Evolutionary conservation across 306 rosid species (phyloP).

Genomic region (Vigna radiata): DNA sequence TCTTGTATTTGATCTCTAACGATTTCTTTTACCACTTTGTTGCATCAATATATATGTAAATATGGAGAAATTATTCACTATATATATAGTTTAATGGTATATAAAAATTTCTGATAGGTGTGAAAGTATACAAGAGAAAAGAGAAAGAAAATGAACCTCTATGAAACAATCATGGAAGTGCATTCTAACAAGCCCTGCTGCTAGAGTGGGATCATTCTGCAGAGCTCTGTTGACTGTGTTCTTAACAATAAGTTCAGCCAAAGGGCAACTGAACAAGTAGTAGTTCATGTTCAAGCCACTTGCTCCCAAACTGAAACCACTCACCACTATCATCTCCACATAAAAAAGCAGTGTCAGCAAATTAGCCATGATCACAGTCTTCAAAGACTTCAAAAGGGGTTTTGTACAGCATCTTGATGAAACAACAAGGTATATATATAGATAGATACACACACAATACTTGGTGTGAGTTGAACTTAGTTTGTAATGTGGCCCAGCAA

Average conservation of each 20-base stretch:
- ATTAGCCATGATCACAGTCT: slow-evolving; percentile 40
- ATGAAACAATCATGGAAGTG: slow-evolving; percentile 83
- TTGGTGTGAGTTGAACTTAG: slow-evolving; percentile 19
- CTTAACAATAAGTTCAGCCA: slow-evolving; percentile 59
- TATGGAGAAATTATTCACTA: too few species aligned
- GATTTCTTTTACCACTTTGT: neutral
- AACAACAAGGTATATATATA: neutral
- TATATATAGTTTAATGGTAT: neutral
- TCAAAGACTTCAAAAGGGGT: slow-evolving; percentile 28
- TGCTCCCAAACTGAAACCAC: slow-evolving; percentile 45
- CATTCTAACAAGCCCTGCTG: slow-evolving; percentile 74
- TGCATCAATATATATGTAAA: neutral
- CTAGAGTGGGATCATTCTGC: slow-evolving; percentile 68
- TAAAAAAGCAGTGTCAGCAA: slow-evolving; percentile 36
- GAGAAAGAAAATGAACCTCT: slow-evolving; percentile 51
- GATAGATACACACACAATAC: neutral
- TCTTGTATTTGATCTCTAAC: neutral
- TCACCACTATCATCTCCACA: slow-evolving; percentile 36
- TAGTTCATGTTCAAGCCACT: slow-evolving; percentile 62
- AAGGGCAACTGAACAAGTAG: slow-evolving; percentile 66
- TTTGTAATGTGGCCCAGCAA: slow-evolving; percentile 29
- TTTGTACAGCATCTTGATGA: slow-evolving; percentile 17
- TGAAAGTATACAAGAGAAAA: too few species aligned
- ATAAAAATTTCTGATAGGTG: neutral
- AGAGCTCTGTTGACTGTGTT: slow-evolving; percentile 58